Conservation (phyloP, 78 protist species). For the Abeoforma whisleri region DNA sequence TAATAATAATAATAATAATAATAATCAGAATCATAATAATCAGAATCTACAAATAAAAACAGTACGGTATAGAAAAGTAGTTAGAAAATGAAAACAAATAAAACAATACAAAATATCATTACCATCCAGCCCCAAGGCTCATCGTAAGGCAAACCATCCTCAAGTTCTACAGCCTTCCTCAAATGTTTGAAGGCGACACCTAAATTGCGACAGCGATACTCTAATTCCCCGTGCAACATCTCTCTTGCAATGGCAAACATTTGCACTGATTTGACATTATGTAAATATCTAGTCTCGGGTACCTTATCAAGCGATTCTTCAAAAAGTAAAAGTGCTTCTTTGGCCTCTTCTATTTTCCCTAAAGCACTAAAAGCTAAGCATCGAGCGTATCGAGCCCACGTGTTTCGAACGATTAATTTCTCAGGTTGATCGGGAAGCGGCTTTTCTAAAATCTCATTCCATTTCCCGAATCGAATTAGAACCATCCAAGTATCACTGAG, state of each 20-base stretch:
- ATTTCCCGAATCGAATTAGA: conserved; percentile 10
- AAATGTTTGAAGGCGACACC: background rate
- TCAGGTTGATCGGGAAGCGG: conserved; percentile 15
- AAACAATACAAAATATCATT: no score
- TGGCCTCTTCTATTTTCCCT: background rate
- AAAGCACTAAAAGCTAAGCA: background rate
- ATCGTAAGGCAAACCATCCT: conserved; percentile 23
- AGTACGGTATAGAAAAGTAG: no score
- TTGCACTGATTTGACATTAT: background rate
- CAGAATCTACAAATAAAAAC: no score
- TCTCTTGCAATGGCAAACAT: conserved; percentile 3
- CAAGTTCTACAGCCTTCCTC: background rate
- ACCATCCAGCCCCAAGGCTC: conserved; percentile 40
- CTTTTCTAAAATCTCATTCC: background rate
- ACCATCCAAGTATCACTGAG: background rate
- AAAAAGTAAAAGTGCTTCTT: background rate
- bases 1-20: no score
- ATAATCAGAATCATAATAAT: no score
- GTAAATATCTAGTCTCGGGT: background rate
- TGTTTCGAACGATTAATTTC: background rate
- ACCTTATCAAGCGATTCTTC: background rate
- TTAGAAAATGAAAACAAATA: no score
- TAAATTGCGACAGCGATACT: background rate
- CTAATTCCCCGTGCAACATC: background rate
- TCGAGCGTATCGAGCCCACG: background rate